Conservation (phyloP, 768 basidiomycete genomes). For the Trametes meyenii region DNA sequence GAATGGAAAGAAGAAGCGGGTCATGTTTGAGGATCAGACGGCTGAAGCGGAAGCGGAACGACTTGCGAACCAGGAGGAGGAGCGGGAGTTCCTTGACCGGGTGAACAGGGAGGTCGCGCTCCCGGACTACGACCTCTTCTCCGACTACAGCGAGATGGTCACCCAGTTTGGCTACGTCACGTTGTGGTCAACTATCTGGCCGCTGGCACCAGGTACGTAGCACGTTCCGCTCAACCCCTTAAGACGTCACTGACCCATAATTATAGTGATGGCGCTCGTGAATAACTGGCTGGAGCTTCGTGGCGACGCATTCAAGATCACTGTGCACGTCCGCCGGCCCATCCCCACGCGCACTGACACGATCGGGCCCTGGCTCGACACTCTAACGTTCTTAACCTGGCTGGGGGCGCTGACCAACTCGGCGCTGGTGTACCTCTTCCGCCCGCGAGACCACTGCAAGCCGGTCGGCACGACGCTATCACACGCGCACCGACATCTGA, state of each 20-base stretch:
- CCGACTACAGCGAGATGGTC: conserved; percentile 96
- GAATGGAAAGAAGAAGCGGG: conserved; percentile 59
- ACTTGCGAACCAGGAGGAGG: conserved; percentile 50
- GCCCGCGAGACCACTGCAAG: conserved; percentile 42
- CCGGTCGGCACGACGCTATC: conserved; percentile 32
- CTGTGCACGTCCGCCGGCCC: conserved; percentile 80
- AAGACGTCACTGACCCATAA: background rate
- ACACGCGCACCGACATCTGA: conserved; percentile 26
- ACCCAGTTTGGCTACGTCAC: conserved; percentile 93
- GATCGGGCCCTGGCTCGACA: conserved; percentile 94
- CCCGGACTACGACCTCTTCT: conserved; percentile 80
- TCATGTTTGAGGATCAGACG: conserved; percentile 72
- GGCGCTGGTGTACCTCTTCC: conserved; percentile 90
- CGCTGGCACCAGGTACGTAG: conserved; percentile 70
- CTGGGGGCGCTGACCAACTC: conserved; percentile 85
- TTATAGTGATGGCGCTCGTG: conserved; percentile 69
- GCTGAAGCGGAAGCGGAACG: conserved; percentile 28
- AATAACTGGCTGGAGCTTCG: conserved; percentile 94
- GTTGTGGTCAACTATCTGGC: conserved; percentile 94
- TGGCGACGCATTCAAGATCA: conserved; percentile 95
- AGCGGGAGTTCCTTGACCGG: conserved; percentile 77
- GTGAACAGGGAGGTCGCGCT: conserved; percentile 78
- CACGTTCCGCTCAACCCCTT: background rate
- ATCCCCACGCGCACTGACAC: conserved; percentile 87
- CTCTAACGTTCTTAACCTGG: conserved; percentile 88